Conservation (phyloP, 164 flowering plant species). For the Annona squamosa region DNA sequence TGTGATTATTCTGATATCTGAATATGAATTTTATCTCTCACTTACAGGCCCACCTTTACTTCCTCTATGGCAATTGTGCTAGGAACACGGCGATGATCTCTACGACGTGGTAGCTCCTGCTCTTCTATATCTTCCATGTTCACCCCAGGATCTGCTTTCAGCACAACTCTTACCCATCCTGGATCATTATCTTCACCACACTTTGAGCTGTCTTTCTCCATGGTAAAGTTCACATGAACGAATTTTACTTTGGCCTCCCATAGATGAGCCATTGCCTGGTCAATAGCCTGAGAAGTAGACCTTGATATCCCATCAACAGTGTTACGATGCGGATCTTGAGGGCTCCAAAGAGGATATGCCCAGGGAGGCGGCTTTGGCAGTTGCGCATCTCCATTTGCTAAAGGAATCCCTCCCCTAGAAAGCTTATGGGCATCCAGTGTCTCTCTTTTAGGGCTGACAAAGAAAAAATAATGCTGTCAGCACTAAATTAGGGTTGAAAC, state of each 20-base stretch:
- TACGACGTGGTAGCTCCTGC: slow-evolving; percentile 70
- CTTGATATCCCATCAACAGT: slow-evolving; percentile 82
- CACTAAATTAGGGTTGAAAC: background rate
- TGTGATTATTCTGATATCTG: background rate
- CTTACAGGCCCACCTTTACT: slow-evolving; percentile 73
- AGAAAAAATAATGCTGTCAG: background rate
- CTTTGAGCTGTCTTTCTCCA: slow-evolving; percentile 30
- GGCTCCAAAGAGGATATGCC: slow-evolving; percentile 89
- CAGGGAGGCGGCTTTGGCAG: slow-evolving; percentile 97
- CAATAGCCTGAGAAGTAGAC: slow-evolving; percentile 93
- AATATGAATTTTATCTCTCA: slow-evolving; percentile 10
- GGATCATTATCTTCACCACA: slow-evolving; percentile 30
- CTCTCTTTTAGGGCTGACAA: slow-evolving; percentile 52
- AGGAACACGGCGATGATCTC: slow-evolving; percentile 97
- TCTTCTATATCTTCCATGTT: slow-evolving; percentile 82
- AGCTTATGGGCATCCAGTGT: slow-evolving; percentile 55
- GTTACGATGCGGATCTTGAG: slow-evolving; percentile 54
- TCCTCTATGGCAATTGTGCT: slow-evolving; percentile 97
- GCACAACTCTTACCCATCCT: slow-evolving; percentile 76
- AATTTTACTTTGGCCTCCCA: slow-evolving; percentile 86
- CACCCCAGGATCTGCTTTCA: slow-evolving; percentile 87
- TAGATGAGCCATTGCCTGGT: slow-evolving; percentile 87
- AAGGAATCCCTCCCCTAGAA: slow-evolving; percentile 89
- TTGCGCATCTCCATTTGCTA: slow-evolving; percentile 93
- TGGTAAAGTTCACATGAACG: slow-evolving; percentile 57